These are phyloP conservation scores for Xylaria venustula DNA, from an alignment of 495 filamentous ascomycete species.

Conservation along the genomic window DNA sequence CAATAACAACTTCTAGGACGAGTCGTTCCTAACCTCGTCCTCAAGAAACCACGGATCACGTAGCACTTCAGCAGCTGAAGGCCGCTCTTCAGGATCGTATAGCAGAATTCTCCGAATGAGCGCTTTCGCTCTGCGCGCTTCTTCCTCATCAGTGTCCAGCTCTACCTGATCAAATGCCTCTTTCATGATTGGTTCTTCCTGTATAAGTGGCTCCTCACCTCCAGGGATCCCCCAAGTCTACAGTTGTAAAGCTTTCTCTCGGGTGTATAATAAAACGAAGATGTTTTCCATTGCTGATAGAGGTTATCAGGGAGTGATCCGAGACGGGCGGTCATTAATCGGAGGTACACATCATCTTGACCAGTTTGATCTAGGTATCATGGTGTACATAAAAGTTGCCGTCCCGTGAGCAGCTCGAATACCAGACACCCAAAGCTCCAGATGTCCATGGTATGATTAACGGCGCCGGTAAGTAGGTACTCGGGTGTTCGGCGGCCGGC, in stretches of 20 bases:
- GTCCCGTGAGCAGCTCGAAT: slow-evolving; percentile 37
- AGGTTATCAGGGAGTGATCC: slow-evolving; percentile 27
- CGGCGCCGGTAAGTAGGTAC: slow-evolving; percentile 27
- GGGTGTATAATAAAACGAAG: slow-evolving; percentile 32
- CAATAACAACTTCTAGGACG: neutral
- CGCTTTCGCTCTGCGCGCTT: slow-evolving; percentile 26
- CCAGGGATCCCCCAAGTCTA: slow-evolving; percentile 17
- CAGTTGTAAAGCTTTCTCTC: slow-evolving; percentile 31
- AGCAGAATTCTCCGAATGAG: slow-evolving; percentile 36
- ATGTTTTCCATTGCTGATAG: slow-evolving; percentile 28
- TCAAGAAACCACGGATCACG: slow-evolving; percentile 31
- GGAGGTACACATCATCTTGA: slow-evolving; percentile 10
- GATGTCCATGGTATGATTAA: slow-evolving; percentile 33
- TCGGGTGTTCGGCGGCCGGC: slow-evolving; percentile 35
- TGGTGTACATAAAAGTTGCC: slow-evolving; percentile 29
- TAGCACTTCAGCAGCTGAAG: slow-evolving; percentile 27
- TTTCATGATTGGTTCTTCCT: slow-evolving; percentile 23
- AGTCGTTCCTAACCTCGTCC: neutral
- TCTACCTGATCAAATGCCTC: slow-evolving; percentile 26
- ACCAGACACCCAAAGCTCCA: slow-evolving; percentile 44
- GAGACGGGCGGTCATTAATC: neutral
- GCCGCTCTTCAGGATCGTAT: slow-evolving; percentile 34
- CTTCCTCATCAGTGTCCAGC: slow-evolving; percentile 26
- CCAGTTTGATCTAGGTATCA: slow-evolving; percentile 1
- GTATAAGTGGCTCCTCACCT: slow-evolving; percentile 14